phyloP scores from a whole-genome alignment of 768 basidiomycete species.

The Dendrothele bispora region DNA sequence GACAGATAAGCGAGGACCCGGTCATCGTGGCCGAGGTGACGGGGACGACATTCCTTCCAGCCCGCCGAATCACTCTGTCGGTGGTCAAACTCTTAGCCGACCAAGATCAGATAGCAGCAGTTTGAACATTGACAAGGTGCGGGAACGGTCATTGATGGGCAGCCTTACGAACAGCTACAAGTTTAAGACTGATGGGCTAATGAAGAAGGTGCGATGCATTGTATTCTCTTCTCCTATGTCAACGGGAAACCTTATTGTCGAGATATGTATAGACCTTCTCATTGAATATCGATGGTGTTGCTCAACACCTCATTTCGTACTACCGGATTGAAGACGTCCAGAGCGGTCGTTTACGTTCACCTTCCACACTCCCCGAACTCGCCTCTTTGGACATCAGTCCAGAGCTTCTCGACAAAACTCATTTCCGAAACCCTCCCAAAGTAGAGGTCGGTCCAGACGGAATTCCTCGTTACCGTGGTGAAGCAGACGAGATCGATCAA shows the following conservation, averaged over 20 bases:
- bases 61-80: constrained; percentile 37
- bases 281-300: constrained; percentile 76
- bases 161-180: constrained; percentile 92
- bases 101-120: constrained; percentile 52
- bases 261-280: constrained; percentile 75
- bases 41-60: constrained; percentile 15
- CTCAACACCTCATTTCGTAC: constrained; percentile 94
- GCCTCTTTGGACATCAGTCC: constrained; percentile 83
- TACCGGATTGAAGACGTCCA: constrained; percentile 92
- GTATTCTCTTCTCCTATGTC: not conserved
- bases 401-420: constrained; percentile 85
- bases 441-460: constrained; percentile 87
- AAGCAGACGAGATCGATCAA: constrained; percentile 77
- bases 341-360: constrained; percentile 82
- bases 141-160: constrained; percentile 83
- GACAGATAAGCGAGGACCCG: constrained; percentile 79
- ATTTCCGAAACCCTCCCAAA: constrained; percentile 83
- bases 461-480: constrained; percentile 76
- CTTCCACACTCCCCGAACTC: constrained; percentile 86
- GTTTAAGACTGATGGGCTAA: constrained; percentile 90
- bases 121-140: constrained; percentile 61
- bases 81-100: too few relatives aligned
- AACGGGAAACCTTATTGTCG: constrained; percentile 3
- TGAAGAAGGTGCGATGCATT: constrained; percentile 82
- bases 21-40: constrained; percentile 51